Percentiles rank a stretch among this genome's conserved stretches.
Evolutionary conservation across 2,329 filamentous ascomycete genomes (phyloP).

Genomic region (Alternaria burnsii): DNA sequence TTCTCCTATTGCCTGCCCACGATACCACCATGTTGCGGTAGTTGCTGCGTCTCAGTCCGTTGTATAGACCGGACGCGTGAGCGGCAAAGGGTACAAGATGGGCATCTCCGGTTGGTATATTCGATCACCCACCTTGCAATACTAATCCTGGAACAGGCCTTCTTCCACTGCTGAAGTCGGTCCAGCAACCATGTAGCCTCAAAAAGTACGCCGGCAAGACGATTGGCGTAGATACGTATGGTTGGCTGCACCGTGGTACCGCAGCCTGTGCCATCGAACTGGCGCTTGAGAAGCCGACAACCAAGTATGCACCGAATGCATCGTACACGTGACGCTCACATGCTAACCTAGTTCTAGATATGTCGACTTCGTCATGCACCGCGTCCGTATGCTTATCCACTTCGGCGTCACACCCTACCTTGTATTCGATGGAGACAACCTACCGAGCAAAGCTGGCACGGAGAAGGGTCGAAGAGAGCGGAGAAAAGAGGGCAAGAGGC

Average conservation of each 20-base stretch:
- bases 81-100: constrained; percentile 46
- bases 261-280: constrained; percentile 91
- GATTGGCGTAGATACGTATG: constrained; percentile 95
- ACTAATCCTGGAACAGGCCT: constrained; percentile 68
- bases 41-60: constrained; percentile 19
- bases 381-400: constrained; percentile 91
- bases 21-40: constrained; percentile 32
- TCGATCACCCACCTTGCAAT: constrained; percentile 27
- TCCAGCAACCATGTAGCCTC: constrained; percentile 86
- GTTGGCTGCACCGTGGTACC: constrained; percentile 95
- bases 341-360: constrained; percentile 65
- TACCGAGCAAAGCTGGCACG: constrained; percentile 91
- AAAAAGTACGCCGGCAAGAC: constrained; percentile 89
- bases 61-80: constrained; percentile 38
- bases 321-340: neutral
- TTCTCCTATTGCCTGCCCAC: neutral
- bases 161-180: constrained; percentile 91
- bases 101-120: constrained; percentile 50
- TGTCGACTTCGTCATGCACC: constrained; percentile 87
- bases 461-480: constrained; percentile 79
- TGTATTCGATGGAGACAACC: constrained; percentile 93
- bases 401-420: constrained; percentile 95
- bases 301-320: constrained; percentile 67
- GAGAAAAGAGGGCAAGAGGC: constrained; percentile 77
- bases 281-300: constrained; percentile 85